phyloP scores from a whole-genome alignment of 768 basidiomycete species.

The Lactarius quietus region DNA sequence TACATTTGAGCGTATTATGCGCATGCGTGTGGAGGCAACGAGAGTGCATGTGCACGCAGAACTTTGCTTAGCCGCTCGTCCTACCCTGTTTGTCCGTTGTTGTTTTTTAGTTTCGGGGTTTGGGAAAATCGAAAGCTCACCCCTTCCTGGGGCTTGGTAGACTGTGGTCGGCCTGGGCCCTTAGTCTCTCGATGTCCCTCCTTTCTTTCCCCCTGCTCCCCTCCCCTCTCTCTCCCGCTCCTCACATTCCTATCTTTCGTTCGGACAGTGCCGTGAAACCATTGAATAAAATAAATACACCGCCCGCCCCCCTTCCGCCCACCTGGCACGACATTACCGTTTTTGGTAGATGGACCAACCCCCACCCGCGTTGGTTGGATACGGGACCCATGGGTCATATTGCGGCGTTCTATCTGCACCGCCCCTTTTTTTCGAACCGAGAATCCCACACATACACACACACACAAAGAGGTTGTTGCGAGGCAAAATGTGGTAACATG shows the following conservation, averaged over 20 bases:
- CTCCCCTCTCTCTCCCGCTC: background rate
- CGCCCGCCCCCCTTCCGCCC: background rate
- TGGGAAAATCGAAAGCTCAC: constrained; percentile 1
- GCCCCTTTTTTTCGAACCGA: background rate
- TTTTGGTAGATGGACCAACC: background rate
- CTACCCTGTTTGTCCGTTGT: background rate
- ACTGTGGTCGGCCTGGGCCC: background rate
- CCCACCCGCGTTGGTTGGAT: background rate
- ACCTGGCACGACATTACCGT: background rate
- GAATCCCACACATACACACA: background rate
- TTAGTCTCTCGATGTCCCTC: too few relatives aligned
- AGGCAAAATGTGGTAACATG: background rate
- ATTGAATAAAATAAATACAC: constrained; percentile 1
- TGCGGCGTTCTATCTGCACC: constrained; percentile 7
- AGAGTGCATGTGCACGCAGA: background rate
- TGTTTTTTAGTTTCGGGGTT: constrained; percentile 5
- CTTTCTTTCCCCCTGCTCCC: background rate
- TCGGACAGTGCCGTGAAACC: background rate
- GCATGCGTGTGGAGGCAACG: background rate
- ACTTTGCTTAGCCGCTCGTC: background rate
- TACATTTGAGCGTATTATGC: background rate
- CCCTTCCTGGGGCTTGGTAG: background rate
- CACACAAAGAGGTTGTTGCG: background rate
- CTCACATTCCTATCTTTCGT: background rate
- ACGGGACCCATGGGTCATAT: constrained; percentile 3